A percentile compares a stretch with the other conserved stretches of the same genome.
Evolutionary conservation across 2,329 filamentous ascomycete species (phyloP).

Genomic region (Cercospora zeae-maydis): DNA sequence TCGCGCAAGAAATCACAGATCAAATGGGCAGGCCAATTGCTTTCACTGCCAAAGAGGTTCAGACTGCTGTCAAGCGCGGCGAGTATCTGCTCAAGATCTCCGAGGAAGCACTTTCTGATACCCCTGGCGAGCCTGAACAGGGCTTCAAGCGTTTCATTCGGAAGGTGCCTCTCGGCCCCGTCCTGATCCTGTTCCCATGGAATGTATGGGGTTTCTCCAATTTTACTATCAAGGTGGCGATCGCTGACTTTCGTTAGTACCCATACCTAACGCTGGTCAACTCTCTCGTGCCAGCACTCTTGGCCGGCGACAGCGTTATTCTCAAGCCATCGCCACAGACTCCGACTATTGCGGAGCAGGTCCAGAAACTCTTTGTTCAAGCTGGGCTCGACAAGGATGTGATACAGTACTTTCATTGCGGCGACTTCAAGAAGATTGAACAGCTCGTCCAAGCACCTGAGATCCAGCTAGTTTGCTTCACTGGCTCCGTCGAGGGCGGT

Average conservation of each 20-base stretch:
- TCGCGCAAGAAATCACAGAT: conserved; percentile 80
- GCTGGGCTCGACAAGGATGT: conserved; percentile 80
- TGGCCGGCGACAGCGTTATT: conserved; percentile 87
- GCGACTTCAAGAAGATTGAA: conserved; percentile 72
- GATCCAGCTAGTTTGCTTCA: conserved; percentile 84
- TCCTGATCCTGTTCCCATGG: conserved; percentile 90
- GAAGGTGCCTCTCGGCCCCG: conserved; percentile 82
- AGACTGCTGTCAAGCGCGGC: conserved; percentile 78
- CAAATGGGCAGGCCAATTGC: conserved; percentile 95
- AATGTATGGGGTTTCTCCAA: conserved; percentile 63
- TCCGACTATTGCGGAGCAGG: conserved; percentile 83
- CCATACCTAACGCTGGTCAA: conserved; percentile 93
- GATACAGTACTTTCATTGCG: conserved; percentile 88
- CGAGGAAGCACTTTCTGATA: conserved; percentile 72
- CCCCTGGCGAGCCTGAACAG: conserved; percentile 75
- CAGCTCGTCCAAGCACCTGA: conserved; percentile 71
- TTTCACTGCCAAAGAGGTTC: conserved; percentile 78
- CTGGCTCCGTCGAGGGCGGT: conserved; percentile 84
- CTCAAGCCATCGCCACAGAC: conserved; percentile 94
- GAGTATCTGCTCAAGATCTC: conserved; percentile 84
- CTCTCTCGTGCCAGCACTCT: conserved; percentile 83
- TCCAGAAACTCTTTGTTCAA: conserved; percentile 69
- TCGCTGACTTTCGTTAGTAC: conserved; percentile 58
- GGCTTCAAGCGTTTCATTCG: conserved; percentile 89
- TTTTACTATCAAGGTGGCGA: neutral